Evolutionary conservation across 306 rosid species (phyloP).

Genomic region (Vigna radiata): DNA sequence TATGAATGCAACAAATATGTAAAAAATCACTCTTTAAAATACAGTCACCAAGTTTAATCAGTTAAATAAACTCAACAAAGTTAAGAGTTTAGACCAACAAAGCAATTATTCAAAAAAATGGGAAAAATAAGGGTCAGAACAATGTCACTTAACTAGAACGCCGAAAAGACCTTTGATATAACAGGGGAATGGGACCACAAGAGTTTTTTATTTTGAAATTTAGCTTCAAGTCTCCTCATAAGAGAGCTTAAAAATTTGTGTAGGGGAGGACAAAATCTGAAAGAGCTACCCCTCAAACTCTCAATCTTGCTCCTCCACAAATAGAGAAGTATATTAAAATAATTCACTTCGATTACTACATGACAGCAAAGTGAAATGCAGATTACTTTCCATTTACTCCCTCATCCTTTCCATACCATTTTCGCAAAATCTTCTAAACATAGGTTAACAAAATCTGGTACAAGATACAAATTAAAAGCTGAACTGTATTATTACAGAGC

Average conservation of each 20-base stretch:
- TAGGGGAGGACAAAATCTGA: not conserved
- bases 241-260: too few relatives aligned
- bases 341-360: not conserved
- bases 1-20: not conserved
- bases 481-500: conserved; percentile 13
- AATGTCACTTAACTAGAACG: conserved; percentile 2
- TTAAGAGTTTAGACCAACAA: not conserved
- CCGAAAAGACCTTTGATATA: not conserved
- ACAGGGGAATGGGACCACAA: not conserved
- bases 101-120: not conserved
- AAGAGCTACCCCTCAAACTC: not conserved
- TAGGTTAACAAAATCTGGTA: conserved; percentile 9
- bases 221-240: too few relatives aligned
- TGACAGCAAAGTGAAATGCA: conserved; percentile 30
- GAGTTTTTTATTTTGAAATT: too few relatives aligned
- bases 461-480: conserved; percentile 27
- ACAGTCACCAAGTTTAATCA: not conserved
- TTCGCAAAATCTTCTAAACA: conserved; percentile 27
- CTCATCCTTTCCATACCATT: conserved; percentile 1
- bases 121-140: not conserved
- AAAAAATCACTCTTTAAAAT: not conserved
- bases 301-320: not conserved
- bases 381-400: not conserved
- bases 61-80: not conserved
- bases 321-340: not conserved